Percentiles rank a stretch among this genome's conserved stretches.
Conservation (phyloP, 176 grass and related monocot genomes). For the Oropetium thomaeum region DNA sequence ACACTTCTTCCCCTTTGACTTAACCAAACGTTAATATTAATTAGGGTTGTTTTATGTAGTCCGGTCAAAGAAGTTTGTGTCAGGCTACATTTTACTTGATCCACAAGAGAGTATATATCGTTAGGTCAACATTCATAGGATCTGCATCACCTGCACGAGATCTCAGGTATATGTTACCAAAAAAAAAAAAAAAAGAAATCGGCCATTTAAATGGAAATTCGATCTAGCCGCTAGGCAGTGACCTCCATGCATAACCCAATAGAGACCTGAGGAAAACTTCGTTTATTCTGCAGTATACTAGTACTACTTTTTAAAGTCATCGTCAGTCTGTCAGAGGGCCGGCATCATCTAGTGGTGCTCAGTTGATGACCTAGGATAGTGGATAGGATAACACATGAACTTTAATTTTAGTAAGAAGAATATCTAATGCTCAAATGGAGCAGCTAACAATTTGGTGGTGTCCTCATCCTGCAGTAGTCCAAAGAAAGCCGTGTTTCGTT, state of each 20-base stretch:
- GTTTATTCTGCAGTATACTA: not conserved
- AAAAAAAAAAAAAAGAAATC: too few species aligned
- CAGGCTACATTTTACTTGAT: constrained; percentile 15
- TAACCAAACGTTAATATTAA: not conserved
- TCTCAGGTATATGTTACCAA: not conserved
- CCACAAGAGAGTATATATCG: constrained; percentile 11
- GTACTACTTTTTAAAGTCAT: not conserved
- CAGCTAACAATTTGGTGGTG: constrained; percentile 23
- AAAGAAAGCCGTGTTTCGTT: constrained; percentile 31
- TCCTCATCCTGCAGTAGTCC: constrained; percentile 19
- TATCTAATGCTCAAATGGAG: not conserved
- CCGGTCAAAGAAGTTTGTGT: not conserved
- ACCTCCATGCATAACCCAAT: not conserved
- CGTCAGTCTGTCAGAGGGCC: constrained; percentile 22
- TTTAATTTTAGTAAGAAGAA: too few species aligned
- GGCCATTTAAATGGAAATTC: too few species aligned
- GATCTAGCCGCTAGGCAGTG: not conserved
- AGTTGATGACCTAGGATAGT: not conserved
- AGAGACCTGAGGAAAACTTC: not conserved
- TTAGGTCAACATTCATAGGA: constrained; percentile 20
- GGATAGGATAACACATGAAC: not conserved
- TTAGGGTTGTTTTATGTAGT: not conserved
- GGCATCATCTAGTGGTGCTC: constrained; percentile 1
- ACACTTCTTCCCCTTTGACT: not conserved
- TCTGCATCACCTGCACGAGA: not conserved